Evolutionary conservation across 2,329 filamentous ascomycete genomes (phyloP).

Genomic region (Curvularia eragrostidis): DNA sequence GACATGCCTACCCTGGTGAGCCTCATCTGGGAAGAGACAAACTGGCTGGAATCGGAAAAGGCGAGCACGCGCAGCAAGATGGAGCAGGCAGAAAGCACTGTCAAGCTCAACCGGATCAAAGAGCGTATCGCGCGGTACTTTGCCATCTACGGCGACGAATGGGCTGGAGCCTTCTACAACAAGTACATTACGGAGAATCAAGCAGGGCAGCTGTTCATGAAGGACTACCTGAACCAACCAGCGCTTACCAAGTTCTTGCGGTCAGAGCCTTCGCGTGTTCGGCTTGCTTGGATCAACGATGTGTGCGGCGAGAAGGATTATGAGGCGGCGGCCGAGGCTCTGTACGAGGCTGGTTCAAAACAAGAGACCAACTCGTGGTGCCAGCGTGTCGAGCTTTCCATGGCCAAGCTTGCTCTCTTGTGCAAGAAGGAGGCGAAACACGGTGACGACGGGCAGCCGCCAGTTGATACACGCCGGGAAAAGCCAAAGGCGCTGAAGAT

Average conservation of each 20-base stretch:
- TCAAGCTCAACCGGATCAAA: conserved; percentile 54
- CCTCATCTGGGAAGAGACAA: conserved; percentile 55
- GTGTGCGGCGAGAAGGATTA: conserved; percentile 78
- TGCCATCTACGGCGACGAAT: conserved; percentile 68
- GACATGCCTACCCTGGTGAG: conserved; percentile 69
- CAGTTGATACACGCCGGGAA: conserved; percentile 33
- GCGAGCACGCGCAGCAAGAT: conserved; percentile 42
- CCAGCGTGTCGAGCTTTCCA: conserved; percentile 89
- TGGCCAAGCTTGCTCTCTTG: conserved; percentile 79
- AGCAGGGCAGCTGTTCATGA: conserved; percentile 63
- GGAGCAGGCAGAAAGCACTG: conserved; percentile 42
- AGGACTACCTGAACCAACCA: conserved; percentile 71
- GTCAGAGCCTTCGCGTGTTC: conserved; percentile 72
- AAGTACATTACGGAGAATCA: conserved; percentile 69
- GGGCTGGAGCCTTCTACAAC: conserved; percentile 80
- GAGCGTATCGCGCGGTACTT: conserved; percentile 61
- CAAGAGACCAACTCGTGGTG: conserved; percentile 85
- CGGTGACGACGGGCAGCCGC: conserved; percentile 50
- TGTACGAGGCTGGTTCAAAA: conserved; percentile 72
- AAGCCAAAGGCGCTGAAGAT: conserved; percentile 51
- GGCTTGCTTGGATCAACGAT: conserved; percentile 95
- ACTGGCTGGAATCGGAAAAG: conserved; percentile 48
- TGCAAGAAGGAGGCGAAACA: conserved; percentile 56
- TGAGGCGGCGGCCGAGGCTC: conserved; percentile 71
- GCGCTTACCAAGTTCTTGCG: conserved; percentile 81